Conservation (phyloP, 1,139 yeast species). For the Geotrichum phurueaensis region DNA sequence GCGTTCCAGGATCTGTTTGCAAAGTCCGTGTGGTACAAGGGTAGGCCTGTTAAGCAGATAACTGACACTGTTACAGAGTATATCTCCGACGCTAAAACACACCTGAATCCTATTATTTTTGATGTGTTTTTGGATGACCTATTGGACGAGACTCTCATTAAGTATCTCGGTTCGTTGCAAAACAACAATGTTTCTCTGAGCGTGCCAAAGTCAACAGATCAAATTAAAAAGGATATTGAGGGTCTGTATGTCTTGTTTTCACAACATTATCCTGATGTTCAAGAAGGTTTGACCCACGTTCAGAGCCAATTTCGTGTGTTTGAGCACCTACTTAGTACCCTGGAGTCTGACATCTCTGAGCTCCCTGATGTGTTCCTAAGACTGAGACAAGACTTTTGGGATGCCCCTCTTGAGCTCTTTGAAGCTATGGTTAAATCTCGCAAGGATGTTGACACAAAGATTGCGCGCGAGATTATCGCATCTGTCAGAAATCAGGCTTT, state of each 20-base stretch:
- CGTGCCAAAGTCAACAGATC: slow-evolving; percentile 52
- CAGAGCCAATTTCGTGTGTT: slow-evolving; percentile 54
- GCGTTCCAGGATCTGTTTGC: slow-evolving; percentile 45
- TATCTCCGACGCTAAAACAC: slow-evolving; percentile 52
- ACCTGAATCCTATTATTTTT: slow-evolving; percentile 46
- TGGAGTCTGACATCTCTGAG: slow-evolving; percentile 46
- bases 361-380: slow-evolving; percentile 55
- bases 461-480: slow-evolving; percentile 33
- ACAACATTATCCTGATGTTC: slow-evolving; percentile 34
- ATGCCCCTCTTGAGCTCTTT: slow-evolving; percentile 40
- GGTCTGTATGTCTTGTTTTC: slow-evolving; percentile 58
- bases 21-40: slow-evolving; percentile 38
- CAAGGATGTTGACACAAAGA: slow-evolving; percentile 35
- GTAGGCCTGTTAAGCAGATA: slow-evolving; percentile 51
- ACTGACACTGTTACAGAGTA: slow-evolving; percentile 73
- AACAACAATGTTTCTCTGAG: slow-evolving; percentile 39
- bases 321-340: slow-evolving; percentile 67
- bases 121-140: slow-evolving; percentile 49
- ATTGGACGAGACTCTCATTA: slow-evolving; percentile 45
- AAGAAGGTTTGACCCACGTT: slow-evolving; percentile 34
- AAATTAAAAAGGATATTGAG: slow-evolving; percentile 60
- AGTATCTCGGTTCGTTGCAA: slow-evolving; percentile 45
- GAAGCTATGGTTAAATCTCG: slow-evolving; percentile 37
- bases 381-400: slow-evolving; percentile 63
- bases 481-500: slow-evolving; percentile 32